phyloP scores from a whole-genome alignment of 2,329 filamentous ascomycete species.

The Thermochaetoides dissita region DNA sequence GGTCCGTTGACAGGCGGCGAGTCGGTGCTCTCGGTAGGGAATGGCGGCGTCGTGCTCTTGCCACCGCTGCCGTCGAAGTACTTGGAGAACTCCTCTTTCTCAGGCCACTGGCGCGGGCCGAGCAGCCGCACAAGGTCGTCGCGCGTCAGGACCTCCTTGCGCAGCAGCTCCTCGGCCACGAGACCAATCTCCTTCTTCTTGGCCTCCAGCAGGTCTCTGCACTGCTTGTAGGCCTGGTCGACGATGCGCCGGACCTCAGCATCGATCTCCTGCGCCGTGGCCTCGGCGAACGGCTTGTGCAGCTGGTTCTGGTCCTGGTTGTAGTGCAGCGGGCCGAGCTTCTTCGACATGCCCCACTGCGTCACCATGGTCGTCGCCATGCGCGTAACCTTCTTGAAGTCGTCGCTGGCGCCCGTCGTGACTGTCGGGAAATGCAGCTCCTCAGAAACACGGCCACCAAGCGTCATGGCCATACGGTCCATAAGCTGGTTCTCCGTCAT shows the following conservation, averaged over 20 bases:
- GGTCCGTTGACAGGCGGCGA: slow-evolving; percentile 15
- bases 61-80: slow-evolving; percentile 59
- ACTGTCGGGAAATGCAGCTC: slow-evolving; percentile 95
- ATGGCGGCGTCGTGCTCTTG: slow-evolving; percentile 39
- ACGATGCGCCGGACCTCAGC: slow-evolving; percentile 82
- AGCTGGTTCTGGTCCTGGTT: slow-evolving; percentile 69
- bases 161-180: slow-evolving; percentile 81
- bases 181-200: slow-evolving; percentile 82
- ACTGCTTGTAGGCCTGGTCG: slow-evolving; percentile 83
- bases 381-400: slow-evolving; percentile 95
- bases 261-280: slow-evolving; percentile 86
- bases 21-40: slow-evolving; percentile 32
- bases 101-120: slow-evolving; percentile 70
- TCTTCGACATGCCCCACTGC: slow-evolving; percentile 96
- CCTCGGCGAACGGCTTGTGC: slow-evolving; percentile 90
- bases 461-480: slow-evolving; percentile 99
- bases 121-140: slow-evolving; percentile 87
- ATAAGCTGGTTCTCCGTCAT: slow-evolving; percentile 94
- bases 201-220: slow-evolving; percentile 64
- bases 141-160: slow-evolving; percentile 78
- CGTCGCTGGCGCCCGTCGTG: slow-evolving; percentile 85
- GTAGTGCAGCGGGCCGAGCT: slow-evolving; percentile 86
- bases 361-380: slow-evolving; percentile 98
- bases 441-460: slow-evolving; percentile 87
- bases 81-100: slow-evolving; percentile 80